Conservation (phyloP, 139 green algal species). For the Pleodorina starrii region DNA sequence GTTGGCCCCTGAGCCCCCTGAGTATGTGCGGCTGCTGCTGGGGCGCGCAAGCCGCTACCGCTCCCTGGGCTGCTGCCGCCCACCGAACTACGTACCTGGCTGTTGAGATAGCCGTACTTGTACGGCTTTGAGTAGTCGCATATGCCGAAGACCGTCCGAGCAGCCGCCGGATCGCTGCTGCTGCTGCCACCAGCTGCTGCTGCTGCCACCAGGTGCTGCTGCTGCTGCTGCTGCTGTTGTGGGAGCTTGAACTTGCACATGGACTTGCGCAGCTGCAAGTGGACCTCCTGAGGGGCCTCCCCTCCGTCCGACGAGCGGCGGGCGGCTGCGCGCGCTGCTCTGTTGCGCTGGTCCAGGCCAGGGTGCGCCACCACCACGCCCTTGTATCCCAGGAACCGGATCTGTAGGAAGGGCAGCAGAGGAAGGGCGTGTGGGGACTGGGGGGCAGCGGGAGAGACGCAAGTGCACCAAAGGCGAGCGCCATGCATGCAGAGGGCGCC, state of each 20-base stretch:
- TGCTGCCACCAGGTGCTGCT: not conserved
- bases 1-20: too few species aligned
- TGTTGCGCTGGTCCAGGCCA: not conserved
- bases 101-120: slow-evolving; percentile 21
- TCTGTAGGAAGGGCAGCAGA: slow-evolving; percentile 2
- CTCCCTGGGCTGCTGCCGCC: too few species aligned
- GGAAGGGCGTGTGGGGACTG: too few species aligned
- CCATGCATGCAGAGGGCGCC: too few species aligned
- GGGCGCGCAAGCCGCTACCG: too few species aligned
- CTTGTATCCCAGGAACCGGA: slow-evolving; percentile 21
- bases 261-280: slow-evolving; percentile 28
- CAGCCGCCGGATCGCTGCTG: not conserved
- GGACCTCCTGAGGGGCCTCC: not conserved
- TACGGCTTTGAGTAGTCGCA: slow-evolving; percentile 17
- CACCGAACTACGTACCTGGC: slow-evolving; percentile 9
- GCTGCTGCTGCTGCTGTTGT: not conserved
- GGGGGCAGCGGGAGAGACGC: too few species aligned
- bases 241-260: slow-evolving; percentile 24
- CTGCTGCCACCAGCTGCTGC: not conserved
- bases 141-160: not conserved
- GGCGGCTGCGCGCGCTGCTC: too few species aligned
- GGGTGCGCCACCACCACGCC: slow-evolving; percentile 1
- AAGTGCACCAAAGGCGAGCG: too few species aligned
- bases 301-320: too few species aligned
- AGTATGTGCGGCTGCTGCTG: too few species aligned